A percentile compares a stretch with the other conserved stretches of the same genome.
phyloP scores from a whole-genome alignment of 768 basidiomycete species.

The Xerocomus potaroensis region DNA sequence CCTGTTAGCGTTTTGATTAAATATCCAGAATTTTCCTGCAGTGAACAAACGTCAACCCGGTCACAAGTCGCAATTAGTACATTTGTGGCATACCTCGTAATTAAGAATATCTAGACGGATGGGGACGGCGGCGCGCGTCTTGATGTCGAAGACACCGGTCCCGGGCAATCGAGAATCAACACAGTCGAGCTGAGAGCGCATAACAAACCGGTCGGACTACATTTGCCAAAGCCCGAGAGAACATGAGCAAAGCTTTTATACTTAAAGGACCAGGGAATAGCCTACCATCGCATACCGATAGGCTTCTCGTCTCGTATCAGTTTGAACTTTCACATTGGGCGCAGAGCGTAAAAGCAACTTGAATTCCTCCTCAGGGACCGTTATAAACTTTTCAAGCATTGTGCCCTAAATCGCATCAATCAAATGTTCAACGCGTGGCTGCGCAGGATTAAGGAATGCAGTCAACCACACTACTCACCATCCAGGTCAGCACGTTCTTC shows the following conservation, averaged over 20 bases:
- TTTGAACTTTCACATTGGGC: conserved; percentile 23
- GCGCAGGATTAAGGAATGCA: background rate
- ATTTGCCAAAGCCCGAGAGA: background rate
- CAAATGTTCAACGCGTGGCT: background rate
- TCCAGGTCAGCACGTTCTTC: conserved; percentile 72
- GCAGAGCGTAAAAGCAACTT: conserved; percentile 43
- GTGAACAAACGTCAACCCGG: background rate
- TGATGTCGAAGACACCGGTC: conserved; percentile 92
- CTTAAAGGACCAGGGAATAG: background rate
- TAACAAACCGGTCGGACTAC: conserved; percentile 56
- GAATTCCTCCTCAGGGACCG: conserved; percentile 62
- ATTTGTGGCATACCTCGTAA: conserved; percentile 70
- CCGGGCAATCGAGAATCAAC: conserved; percentile 77
- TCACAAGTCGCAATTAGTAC: too few species aligned
- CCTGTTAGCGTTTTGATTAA: conserved; percentile 64
- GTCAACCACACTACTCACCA: conserved; percentile 42
- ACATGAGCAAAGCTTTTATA: too few species aligned
- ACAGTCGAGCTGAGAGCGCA: conserved; percentile 96
- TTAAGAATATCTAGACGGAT: conserved; percentile 86
- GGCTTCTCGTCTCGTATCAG: conserved; percentile 53
- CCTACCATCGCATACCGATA: conserved; percentile 83
- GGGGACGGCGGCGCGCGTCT: conserved; percentile 83
- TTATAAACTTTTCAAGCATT: conserved; percentile 85
- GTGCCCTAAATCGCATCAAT: conserved; percentile 56
- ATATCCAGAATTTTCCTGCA: conserved; percentile 76